Evolutionary conservation across 2,329 filamentous ascomycete genomes (phyloP).

Genomic region (Tolypocladium guangdongense): DNA sequence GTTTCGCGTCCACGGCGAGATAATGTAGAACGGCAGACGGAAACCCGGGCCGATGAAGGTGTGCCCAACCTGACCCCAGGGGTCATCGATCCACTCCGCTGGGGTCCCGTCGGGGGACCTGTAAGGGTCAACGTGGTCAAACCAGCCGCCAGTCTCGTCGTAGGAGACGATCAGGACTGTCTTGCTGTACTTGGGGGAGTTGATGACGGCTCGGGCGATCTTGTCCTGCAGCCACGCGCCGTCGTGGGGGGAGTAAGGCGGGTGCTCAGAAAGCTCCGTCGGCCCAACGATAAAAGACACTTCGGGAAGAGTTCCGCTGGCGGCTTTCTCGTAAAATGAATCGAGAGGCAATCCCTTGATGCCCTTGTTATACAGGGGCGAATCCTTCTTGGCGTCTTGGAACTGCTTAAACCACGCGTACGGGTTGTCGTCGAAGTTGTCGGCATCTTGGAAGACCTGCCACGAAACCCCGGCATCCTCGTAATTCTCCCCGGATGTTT

Average conservation of each 20-base stretch:
- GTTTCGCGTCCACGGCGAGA: slow-evolving; percentile 44
- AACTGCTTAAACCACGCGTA: slow-evolving; percentile 44
- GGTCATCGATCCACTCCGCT: slow-evolving; percentile 40
- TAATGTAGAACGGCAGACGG: slow-evolving; percentile 42
- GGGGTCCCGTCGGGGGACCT: slow-evolving; percentile 35
- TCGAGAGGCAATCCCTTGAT: slow-evolving; percentile 35
- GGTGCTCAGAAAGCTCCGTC: slow-evolving; percentile 40
- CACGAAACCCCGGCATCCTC: slow-evolving; percentile 36
- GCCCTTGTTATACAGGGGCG: slow-evolving; percentile 32
- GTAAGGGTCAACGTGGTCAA: slow-evolving; percentile 41
- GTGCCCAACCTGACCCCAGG: slow-evolving; percentile 26
- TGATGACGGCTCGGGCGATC: slow-evolving; percentile 37
- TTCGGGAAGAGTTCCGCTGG: slow-evolving; percentile 38
- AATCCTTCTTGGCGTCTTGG: slow-evolving; percentile 30
- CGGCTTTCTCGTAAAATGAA: slow-evolving; percentile 37
- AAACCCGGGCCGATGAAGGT: slow-evolving; percentile 24
- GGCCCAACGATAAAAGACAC: slow-evolving; percentile 41
- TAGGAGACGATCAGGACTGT: slow-evolving; percentile 35
- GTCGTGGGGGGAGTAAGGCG: slow-evolving; percentile 40
- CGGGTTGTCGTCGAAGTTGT: slow-evolving; percentile 44
- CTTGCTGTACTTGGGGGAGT: slow-evolving; percentile 35
- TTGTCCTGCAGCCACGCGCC: slow-evolving; percentile 45
- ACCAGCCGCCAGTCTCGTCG: slow-evolving; percentile 41
- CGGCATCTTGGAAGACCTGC: slow-evolving; percentile 37
- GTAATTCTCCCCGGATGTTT: slow-evolving; percentile 37